Base-by-base conservation (phyloP, 1,284 basidiomycete genomes). In the Sporisorium exsertum region DNA sequence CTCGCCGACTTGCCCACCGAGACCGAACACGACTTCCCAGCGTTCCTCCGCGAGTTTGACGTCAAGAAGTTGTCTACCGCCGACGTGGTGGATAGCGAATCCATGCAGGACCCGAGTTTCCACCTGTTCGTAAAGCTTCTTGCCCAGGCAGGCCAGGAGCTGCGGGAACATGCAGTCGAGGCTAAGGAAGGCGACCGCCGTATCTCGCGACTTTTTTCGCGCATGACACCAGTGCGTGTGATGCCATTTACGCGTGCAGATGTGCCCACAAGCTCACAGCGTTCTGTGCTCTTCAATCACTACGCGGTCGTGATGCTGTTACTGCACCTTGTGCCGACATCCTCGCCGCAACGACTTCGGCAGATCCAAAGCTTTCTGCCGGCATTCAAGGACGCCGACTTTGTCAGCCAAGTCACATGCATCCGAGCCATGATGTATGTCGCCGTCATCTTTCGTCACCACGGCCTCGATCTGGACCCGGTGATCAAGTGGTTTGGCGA, bases 281-380 rank as follows among this genome's bases (percentile, higher is more conserved):
- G 94, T 2, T 93, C 93, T 0, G 91, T 92, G 88, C 88, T 97
- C 13, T 91, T 92, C 86, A 97, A 98, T 85, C 91, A 95, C 27
- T 92, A 94, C 81, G 90, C 90, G 47, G 90, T 92, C 16, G 88
- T 93, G 76, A 90, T 92, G 20, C 88, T 94, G n/a, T 91, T 91
- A 7, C 89, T 94, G 54, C 89, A 92, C 78, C 89, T 96, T 42
- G 91, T 92, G 52, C 90, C 91, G 0, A 75, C 87, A 0, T 88
- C 89, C 20, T 87, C 90, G 62, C 87, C 88, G 5, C 87, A 88
- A 54, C 89, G 90, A 15, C 84, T 94, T 29, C 84, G 87, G 12
- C 90, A 90, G 65, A 91, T 91, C 13, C 90, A 89, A 37, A 88
- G 88, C 32, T 93, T 92, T 62, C 88, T 95, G 51, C 87, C 78